Evolutionary conservation across 768 basidiomycete species (phyloP).

Genomic region (Naganishia friedmannii): DNA sequence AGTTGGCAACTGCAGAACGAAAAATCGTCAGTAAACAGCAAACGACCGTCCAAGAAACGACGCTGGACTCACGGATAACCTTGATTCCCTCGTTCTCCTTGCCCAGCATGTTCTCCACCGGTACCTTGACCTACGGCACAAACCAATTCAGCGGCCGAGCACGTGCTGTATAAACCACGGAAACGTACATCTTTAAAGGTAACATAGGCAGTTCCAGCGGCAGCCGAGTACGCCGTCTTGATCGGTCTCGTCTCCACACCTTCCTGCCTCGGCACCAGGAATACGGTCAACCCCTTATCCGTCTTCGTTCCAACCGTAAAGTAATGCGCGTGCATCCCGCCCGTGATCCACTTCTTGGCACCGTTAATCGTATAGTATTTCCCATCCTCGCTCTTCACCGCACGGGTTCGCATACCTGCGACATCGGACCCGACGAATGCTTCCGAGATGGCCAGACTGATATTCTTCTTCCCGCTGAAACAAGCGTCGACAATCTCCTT

Average conservation of each 20-base stretch:
- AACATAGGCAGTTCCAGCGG: slow-evolving; percentile 80
- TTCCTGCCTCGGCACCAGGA: slow-evolving; percentile 76
- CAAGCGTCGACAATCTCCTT: slow-evolving; percentile 63
- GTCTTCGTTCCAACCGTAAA: slow-evolving; percentile 36
- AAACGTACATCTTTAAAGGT: slow-evolving; percentile 64
- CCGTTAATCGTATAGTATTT: slow-evolving; percentile 71
- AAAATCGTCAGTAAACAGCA: too few relatives aligned
- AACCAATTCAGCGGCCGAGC: background rate
- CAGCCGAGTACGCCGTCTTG: slow-evolving; percentile 82
- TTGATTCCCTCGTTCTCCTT: slow-evolving; percentile 75
- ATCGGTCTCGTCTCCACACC: slow-evolving; percentile 81
- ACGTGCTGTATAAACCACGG: background rate
- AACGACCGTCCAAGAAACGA: background rate
- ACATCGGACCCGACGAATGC: slow-evolving; percentile 79
- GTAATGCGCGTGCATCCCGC: slow-evolving; percentile 52
- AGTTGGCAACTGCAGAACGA: slow-evolving; percentile 62
- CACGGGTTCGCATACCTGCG: slow-evolving; percentile 66
- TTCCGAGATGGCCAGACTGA: slow-evolving; percentile 82
- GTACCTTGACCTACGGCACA: slow-evolving; percentile 59
- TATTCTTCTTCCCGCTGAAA: slow-evolving; percentile 70
- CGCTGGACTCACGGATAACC: slow-evolving; percentile 55
- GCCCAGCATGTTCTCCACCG: slow-evolving; percentile 81
- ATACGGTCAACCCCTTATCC: slow-evolving; percentile 72
- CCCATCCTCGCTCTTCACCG: slow-evolving; percentile 74
- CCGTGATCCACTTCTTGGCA: slow-evolving; percentile 68